Conservation (phyloP, 2,329 filamentous ascomycete genomes). For the Penicillium olsonii region DNA sequence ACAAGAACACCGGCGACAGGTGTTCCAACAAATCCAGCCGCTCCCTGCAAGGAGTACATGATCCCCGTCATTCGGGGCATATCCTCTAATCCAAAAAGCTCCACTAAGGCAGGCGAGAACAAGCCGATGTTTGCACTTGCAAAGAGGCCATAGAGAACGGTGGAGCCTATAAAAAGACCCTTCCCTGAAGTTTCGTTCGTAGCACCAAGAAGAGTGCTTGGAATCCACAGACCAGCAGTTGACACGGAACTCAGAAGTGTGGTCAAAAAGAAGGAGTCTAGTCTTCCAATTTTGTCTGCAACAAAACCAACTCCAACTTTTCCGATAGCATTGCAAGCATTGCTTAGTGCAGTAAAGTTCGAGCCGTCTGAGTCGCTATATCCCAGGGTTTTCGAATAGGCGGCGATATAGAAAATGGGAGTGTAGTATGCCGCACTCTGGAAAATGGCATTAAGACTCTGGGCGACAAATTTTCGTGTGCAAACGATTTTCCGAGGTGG, state of each 20-base stretch:
- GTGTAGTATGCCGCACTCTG: conserved; percentile 44
- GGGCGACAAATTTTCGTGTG: conserved; percentile 38
- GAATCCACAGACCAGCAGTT: conserved; percentile 31
- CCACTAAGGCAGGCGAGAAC: conserved; percentile 41
- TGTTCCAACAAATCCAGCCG: too few species aligned
- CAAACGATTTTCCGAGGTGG: conserved; percentile 33
- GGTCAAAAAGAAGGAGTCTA: conserved; percentile 43
- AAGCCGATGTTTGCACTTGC: conserved; percentile 44
- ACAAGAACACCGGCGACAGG: too few species aligned
- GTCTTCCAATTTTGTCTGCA: conserved; percentile 42
- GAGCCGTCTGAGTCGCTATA: conserved; percentile 39
- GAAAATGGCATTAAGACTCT: conserved; percentile 39
- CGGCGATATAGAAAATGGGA: conserved; percentile 43
- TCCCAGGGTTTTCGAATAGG: conserved; percentile 44
- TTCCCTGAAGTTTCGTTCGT: neutral
- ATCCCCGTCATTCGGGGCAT: too few species aligned
- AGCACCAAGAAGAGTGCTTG: conserved; percentile 23
- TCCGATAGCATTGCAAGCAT: conserved; percentile 44
- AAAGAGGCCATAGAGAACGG: conserved; percentile 39
- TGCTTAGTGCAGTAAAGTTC: conserved; percentile 45
- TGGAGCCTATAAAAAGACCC: conserved; percentile 36
- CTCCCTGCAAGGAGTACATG: too few species aligned
- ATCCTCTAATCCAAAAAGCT: conserved; percentile 33
- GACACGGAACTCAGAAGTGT: conserved; percentile 33
- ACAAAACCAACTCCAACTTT: conserved; percentile 42